Conservation (phyloP, 2,329 filamentous ascomycete species). For the Fusarium poae region DNA sequence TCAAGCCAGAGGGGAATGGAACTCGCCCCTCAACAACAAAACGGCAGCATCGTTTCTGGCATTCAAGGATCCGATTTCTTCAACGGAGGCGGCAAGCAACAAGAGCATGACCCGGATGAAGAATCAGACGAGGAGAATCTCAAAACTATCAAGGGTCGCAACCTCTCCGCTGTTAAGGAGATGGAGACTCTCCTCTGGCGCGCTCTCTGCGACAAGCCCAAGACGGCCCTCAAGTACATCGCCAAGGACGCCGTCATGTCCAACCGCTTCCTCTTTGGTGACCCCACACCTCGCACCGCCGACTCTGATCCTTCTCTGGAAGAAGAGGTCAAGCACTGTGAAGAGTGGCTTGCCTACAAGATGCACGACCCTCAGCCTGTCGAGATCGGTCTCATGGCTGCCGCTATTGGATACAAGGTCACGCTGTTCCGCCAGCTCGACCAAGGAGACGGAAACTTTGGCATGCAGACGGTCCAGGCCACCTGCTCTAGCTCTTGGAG, state of each 20-base stretch:
- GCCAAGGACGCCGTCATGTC: slow-evolving; percentile 49
- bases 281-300: slow-evolving; percentile 40
- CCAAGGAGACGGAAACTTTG: slow-evolving; percentile 38
- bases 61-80: slow-evolving; percentile 48
- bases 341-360: slow-evolving; percentile 50
- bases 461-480: slow-evolving; percentile 44
- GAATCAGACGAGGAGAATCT: slow-evolving; percentile 47
- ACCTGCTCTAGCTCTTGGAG: slow-evolving; percentile 49
- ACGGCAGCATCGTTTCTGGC: slow-evolving; percentile 38
- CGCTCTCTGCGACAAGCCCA: slow-evolving; percentile 50
- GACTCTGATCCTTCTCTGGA: slow-evolving; percentile 49
- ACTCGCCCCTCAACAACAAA: slow-evolving; percentile 29
- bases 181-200: slow-evolving; percentile 51
- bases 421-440: slow-evolving; percentile 47
- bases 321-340: slow-evolving; percentile 47
- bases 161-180: slow-evolving; percentile 47
- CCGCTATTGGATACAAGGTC: slow-evolving; percentile 46
- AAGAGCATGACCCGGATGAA: slow-evolving; percentile 42
- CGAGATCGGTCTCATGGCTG: slow-evolving; percentile 49
- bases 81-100: slow-evolving; percentile 42
- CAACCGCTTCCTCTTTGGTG: slow-evolving; percentile 49
- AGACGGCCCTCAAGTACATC: slow-evolving; percentile 47
- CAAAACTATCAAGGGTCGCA: slow-evolving; percentile 49
- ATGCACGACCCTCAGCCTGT: slow-evolving; percentile 49
- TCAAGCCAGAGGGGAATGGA: slow-evolving; percentile 40